phyloP scores from a whole-genome alignment of 495 filamentous ascomycete species.

The Tetracladium setigerum region DNA sequence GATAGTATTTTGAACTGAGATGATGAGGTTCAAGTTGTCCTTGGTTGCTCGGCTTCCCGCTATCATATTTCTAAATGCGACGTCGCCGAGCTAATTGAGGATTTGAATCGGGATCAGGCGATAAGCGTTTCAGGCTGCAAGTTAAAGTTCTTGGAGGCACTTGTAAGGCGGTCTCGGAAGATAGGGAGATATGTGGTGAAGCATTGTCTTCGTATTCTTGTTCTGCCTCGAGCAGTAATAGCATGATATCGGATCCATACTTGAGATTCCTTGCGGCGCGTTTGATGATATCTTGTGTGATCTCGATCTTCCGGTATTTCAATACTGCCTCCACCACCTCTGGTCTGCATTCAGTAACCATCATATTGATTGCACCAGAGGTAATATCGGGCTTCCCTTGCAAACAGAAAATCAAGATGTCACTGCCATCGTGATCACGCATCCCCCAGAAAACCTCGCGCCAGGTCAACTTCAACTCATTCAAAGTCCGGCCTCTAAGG shows the following conservation, averaged over 20 bases:
- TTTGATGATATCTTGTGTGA: background rate
- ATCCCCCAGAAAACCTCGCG: background rate
- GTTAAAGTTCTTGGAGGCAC: too few relatives aligned
- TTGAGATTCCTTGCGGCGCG: background rate
- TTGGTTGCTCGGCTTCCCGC: too few relatives aligned
- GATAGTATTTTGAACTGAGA: too few relatives aligned
- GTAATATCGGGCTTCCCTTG: background rate
- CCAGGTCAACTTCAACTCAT: background rate
- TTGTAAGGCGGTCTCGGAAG: too few relatives aligned
- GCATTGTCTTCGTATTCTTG: background rate
- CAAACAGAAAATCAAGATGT: background rate
- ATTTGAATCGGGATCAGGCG: too few relatives aligned
- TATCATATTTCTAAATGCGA: too few relatives aligned
- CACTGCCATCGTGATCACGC: background rate
- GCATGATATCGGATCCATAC: conserved; percentile 1
- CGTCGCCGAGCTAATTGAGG: too few relatives aligned
- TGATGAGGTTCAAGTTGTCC: too few relatives aligned
- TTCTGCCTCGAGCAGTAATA: background rate
- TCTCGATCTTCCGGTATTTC: background rate
- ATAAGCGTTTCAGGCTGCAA: too few relatives aligned
- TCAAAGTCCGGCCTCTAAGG: background rate
- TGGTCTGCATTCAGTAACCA: background rate
- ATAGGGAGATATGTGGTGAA: too few relatives aligned
- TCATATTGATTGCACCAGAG: background rate
- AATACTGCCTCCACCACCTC: background rate